These are phyloP conservation scores for Sporothrix sp. DNA, from an alignment of 2,329 filamentous ascomycete genomes.

Conservation along the genomic window DNA sequence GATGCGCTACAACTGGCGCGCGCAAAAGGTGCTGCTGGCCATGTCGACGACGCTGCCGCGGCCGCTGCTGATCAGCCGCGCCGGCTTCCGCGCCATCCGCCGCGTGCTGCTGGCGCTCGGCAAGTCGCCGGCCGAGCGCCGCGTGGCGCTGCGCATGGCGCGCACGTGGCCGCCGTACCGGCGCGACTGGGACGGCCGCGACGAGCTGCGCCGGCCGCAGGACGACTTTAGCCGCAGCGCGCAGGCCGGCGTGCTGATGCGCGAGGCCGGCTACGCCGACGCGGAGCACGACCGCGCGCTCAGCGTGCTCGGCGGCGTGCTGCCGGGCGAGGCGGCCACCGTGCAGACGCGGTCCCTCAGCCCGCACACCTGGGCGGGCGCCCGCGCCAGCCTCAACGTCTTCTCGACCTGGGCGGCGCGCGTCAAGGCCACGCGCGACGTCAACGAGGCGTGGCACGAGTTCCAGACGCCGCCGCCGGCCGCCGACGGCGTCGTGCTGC, in stretches of 20 bases:
- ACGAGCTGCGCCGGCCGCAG: conserved; percentile 41
- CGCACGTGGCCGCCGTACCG: conserved; percentile 53
- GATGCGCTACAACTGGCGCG: conserved; percentile 45
- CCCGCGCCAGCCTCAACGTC: conserved; percentile 25
- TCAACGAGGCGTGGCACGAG: conserved; percentile 50
- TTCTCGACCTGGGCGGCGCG: conserved; percentile 43
- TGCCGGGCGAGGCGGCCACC: conserved; percentile 42
- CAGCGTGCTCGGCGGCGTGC: conserved; percentile 43
- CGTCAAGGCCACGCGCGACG: conserved; percentile 49
- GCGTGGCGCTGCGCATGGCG: conserved; percentile 37
- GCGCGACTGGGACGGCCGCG: conserved; percentile 47
- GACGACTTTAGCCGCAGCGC: conserved; percentile 46
- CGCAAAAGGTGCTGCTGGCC: conserved; percentile 43
- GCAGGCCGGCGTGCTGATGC: conserved; percentile 43
- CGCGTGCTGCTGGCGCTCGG: conserved; percentile 42
- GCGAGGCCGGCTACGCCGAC: conserved; percentile 45
- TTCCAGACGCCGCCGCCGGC: conserved; percentile 31
- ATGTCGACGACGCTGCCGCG: conserved; percentile 39
- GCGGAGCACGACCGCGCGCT: conserved; percentile 38
- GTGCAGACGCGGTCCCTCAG: conserved; percentile 41
- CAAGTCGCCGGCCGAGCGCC: conserved; percentile 42
- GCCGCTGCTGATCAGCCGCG: conserved; percentile 40
- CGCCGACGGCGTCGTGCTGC: conserved; percentile 18
- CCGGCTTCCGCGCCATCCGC: conserved; percentile 46
- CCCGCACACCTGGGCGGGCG: conserved; percentile 24